Evolutionary conservation across 805 yeast species (phyloP), one percentile per base, ranked within the genome.

Genomic region (Candida wancherniae): DNA sequence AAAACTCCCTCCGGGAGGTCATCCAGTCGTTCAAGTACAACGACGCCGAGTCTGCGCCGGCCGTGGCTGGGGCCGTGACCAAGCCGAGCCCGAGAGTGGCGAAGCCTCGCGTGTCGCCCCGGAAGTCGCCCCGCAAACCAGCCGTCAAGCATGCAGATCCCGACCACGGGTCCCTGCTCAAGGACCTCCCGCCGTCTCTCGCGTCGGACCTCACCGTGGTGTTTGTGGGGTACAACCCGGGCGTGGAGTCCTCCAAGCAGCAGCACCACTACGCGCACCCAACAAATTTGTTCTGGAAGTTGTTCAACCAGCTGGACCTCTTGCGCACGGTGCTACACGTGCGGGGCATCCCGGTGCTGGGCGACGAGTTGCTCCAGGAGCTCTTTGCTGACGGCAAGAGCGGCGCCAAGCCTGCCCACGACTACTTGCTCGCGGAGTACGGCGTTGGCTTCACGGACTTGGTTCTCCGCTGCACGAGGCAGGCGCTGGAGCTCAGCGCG

Each of bases 181-280:
- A 47, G 11, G 63, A 61, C 21, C 46, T 62, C 8, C 50, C 47
- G 17, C 71, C 69, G 4, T 57, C 63, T 9, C 30, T 64, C 14
- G 28, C 40, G 11, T 29, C 34, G 3, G 30, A 49, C 27, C 44
- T 59, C 23, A 36, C 45, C 10, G 29, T 80, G 1, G 63, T 82
- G 3, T 81, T 82, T 43, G 64, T 81, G 3, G 92, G 92, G 1
- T 80, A 67, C 58, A 82, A 82, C 45, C 92, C 92, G 0, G 84
- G 88, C 3, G 53, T 75, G 4, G 67, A 66, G 44, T 78, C 87
- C 1, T 72, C 84, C 0, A 43, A 55, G 12, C 51, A 57, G 6
- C 86, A 82, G 19, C 88, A 81, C 48, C 75, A 80, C 46, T 82
- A 77, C 50, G 90, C 90, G 0, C 88, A 83, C 48, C 72, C 58